Base-by-base conservation (phyloP, 768 basidiomycete species). In the Astraeus odoratus region DNA sequence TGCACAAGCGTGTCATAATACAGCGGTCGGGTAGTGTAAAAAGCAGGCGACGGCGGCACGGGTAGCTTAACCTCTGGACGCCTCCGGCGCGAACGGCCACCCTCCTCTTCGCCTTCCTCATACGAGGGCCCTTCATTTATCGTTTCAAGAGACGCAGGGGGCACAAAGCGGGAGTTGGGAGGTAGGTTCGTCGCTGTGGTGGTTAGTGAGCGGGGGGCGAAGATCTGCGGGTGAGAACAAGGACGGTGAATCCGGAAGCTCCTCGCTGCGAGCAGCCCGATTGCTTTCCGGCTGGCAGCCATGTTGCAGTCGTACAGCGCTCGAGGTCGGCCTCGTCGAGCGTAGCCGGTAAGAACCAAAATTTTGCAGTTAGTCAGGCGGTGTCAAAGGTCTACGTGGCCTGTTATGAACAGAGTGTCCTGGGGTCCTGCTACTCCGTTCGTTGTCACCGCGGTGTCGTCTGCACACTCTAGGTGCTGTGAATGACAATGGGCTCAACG, bases 1-100 rank as follows among this genome's bases (percentile, higher is more conserved):
- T 74, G 67, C 35, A 70, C 66, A 34, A 93, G 64, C 45, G 80
- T 76, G 63, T 93, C 86, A 61, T 81, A 81, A 69, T 81, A 93
- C 19, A 69, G 68, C 1, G 86, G 70, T 26, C 83, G 80, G 13
- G 82, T 83, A 15, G 92, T 90, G 69, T 88, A 96, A 68, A 92
- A 94, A 39, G 77, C 79, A 18, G 89, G 78, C 7, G 88, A 85
- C 16, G 72, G 64, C 0, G 89, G 89, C 46, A 54, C 57, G 12
- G 53, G 47, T 19, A 23, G 36, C 23, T 30, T 23, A n/a, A 6
- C 15, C 23, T 26, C 24, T 8, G 39, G 18, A 15, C 24, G 25
- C 3, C 15, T 22, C 24, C 39, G 6, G 19, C n/a, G 39, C n/a
- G 24, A n/a, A n/a, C n/a, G 39, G 16, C 18, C 12, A 15, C 19